Conservation (phyloP, 2,329 filamentous ascomycete species). For the Colletotrichum liaoningense region DNA sequence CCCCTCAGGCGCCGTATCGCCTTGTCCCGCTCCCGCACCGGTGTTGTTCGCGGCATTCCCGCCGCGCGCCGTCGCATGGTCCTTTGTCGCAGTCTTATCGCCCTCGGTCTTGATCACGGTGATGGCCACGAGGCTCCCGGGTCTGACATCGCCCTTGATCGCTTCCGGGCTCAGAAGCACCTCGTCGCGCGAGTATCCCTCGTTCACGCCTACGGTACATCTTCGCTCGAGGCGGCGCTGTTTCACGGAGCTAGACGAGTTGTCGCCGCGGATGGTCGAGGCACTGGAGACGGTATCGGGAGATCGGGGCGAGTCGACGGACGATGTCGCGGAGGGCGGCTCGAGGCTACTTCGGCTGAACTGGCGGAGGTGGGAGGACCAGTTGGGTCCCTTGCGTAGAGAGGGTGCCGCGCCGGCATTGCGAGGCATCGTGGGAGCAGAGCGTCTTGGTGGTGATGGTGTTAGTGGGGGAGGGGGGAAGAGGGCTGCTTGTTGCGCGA, state of each 20-base stretch:
- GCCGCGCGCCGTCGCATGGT: slow-evolving; percentile 21
- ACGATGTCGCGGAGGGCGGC: slow-evolving; percentile 46
- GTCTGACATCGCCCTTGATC: slow-evolving; percentile 71
- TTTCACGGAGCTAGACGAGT: slow-evolving; percentile 42
- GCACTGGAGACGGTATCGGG: slow-evolving; percentile 62
- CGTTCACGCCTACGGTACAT: slow-evolving; percentile 72
- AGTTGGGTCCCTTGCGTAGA: slow-evolving; percentile 59
- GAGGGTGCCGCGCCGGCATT: slow-evolving; percentile 52
- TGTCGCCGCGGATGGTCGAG: slow-evolving; percentile 56
- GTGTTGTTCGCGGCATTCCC: slow-evolving; percentile 32
- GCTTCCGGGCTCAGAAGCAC: slow-evolving; percentile 82
- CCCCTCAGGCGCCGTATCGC: slow-evolving; percentile 38
- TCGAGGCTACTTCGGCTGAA: slow-evolving; percentile 61
- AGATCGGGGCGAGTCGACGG: slow-evolving; percentile 54
- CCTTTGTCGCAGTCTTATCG: slow-evolving; percentile 28
- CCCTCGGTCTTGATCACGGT: slow-evolving; percentile 67
- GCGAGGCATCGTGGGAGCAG: slow-evolving; percentile 49
- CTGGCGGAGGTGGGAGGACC: slow-evolving; percentile 65
- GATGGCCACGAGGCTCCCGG: slow-evolving; percentile 80
- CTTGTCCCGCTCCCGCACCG: slow-evolving; percentile 34
- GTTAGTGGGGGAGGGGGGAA: not conserved
- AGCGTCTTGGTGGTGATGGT: not conserved
- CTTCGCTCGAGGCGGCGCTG: slow-evolving; percentile 54
- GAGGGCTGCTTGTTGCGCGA: slow-evolving; percentile 19
- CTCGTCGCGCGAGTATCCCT: slow-evolving; percentile 81